These are phyloP conservation scores for Talaromyces nanjingensis DNA, from an alignment of 495 filamentous ascomycete species.

Conservation along the genomic window DNA sequence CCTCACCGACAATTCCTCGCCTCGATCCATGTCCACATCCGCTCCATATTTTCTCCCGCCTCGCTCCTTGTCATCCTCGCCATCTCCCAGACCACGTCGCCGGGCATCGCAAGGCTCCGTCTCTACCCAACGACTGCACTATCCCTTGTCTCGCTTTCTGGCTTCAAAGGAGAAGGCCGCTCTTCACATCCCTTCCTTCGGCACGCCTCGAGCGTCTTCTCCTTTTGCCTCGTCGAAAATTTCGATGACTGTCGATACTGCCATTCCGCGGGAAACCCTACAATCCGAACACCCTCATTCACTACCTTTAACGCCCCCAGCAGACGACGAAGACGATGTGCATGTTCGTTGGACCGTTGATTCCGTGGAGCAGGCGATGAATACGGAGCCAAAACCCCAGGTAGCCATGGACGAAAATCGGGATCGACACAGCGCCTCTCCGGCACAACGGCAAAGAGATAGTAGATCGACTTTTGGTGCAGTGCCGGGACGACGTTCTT, in stretches of 20 bases:
- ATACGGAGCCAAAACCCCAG: constrained; percentile 20
- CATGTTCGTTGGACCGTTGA: constrained; percentile 28
- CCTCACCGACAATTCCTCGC: not conserved
- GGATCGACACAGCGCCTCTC: constrained; percentile 28
- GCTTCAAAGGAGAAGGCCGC: constrained; percentile 1
- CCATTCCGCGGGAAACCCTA: not conserved
- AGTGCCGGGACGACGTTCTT: constrained; percentile 29
- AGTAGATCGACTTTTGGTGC: constrained; percentile 24
- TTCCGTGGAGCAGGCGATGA: constrained; percentile 26
- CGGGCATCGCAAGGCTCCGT: constrained; percentile 6
- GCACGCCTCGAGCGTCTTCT: not conserved
- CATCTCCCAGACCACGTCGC: constrained; percentile 7
- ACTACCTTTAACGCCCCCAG: constrained; percentile 34
- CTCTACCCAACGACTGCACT: constrained; percentile 1
- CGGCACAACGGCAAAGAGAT: constrained; percentile 29
- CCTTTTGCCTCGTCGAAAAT: not conserved
- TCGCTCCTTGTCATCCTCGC: constrained; percentile 3
- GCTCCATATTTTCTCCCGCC: not conserved
- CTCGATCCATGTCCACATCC: constrained; percentile 3
- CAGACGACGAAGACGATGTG: constrained; percentile 36
- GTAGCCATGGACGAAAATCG: constrained; percentile 32
- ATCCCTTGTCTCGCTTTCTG: constrained; percentile 2
- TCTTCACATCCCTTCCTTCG: constrained; percentile 1
- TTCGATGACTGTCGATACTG: not conserved
- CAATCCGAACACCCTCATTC: constrained; percentile 29